Conservation (phyloP, 2,329 filamentous ascomycete genomes). For the Botrytis fragariae region DNA sequence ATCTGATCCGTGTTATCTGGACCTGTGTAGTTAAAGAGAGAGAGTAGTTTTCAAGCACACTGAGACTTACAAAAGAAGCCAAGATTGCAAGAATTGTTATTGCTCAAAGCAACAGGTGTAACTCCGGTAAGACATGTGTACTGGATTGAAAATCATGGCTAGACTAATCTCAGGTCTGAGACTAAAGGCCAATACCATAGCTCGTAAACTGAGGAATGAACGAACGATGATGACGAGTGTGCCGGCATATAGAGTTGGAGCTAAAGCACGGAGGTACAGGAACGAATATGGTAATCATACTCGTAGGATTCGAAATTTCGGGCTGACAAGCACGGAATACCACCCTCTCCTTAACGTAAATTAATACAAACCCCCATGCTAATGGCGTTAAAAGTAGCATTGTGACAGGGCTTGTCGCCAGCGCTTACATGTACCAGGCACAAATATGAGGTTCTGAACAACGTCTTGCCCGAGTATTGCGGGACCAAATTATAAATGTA, state of each 20-base stretch:
- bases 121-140: not conserved
- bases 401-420: not conserved
- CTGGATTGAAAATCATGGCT: not conserved
- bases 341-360: not conserved
- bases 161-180: not conserved
- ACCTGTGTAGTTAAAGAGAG: not conserved
- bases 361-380: not conserved
- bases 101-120: not conserved
- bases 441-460: not conserved
- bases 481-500: not conserved
- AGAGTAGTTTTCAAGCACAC: too few relatives aligned
- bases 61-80: not conserved
- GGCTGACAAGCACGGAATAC: not conserved
- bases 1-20: not conserved
- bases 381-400: not conserved
- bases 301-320: not conserved
- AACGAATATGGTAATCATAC: not conserved
- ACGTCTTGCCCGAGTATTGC: not conserved
- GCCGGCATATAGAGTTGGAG: not conserved
- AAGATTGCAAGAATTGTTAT: not conserved
- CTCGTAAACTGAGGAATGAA: constrained; percentile 3
- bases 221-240: not conserved
- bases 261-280: not conserved
- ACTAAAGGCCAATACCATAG: not conserved
- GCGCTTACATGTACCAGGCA: constrained; percentile 2